Conservation (phyloP, 1,284 basidiomycete species). For the Meira nashicola region DNA sequence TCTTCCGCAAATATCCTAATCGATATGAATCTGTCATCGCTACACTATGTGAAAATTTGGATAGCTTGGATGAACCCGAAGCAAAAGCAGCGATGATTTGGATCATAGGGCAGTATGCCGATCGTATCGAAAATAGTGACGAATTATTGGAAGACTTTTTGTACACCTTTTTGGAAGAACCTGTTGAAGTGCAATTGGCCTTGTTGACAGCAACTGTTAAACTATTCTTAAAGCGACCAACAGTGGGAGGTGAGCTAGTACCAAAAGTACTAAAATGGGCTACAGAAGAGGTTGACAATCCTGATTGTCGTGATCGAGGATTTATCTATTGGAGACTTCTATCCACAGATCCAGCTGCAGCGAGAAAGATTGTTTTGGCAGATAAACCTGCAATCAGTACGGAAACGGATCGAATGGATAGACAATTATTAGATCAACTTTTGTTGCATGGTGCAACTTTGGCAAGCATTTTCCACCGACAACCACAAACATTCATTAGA, state of each 20-base stretch:
- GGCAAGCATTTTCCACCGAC: conserved; percentile 43
- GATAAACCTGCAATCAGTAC: conserved; percentile 96
- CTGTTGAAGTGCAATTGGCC: conserved; percentile 79
- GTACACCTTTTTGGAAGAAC: conserved; percentile 57
- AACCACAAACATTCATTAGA: conserved; percentile 45
- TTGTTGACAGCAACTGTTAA: conserved; percentile 93
- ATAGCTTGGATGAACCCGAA: conserved; percentile 88
- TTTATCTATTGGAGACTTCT: conserved; percentile 99
- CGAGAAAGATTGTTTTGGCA: conserved; percentile 80
- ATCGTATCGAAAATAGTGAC: conserved; percentile 91
- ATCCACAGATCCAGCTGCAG: conserved; percentile 83
- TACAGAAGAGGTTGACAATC: conserved; percentile 95
- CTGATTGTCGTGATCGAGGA: conserved; percentile 90
- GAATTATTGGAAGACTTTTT: conserved; percentile 89
- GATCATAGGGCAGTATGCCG: conserved; percentile 95
- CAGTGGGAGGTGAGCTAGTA: conserved; percentile 80
- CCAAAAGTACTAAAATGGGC: conserved; percentile 95
- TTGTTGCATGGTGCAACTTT: conserved; percentile 44
- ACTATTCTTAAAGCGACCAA: conserved; percentile 90
- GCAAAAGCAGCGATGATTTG: conserved; percentile 95
- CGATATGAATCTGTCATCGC: conserved; percentile 93
- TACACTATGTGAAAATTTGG: conserved; percentile 83
- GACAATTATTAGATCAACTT: conserved; percentile 47
- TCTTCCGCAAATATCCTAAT: conserved; percentile 94
- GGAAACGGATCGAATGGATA: conserved; percentile 86